Percentiles rank a stretch among this genome's conserved stretches.
These are phyloP conservation scores for Phytopythium delawarense DNA, from an alignment of 352 stramenopile genomes.

Conservation along the genomic window DNA sequence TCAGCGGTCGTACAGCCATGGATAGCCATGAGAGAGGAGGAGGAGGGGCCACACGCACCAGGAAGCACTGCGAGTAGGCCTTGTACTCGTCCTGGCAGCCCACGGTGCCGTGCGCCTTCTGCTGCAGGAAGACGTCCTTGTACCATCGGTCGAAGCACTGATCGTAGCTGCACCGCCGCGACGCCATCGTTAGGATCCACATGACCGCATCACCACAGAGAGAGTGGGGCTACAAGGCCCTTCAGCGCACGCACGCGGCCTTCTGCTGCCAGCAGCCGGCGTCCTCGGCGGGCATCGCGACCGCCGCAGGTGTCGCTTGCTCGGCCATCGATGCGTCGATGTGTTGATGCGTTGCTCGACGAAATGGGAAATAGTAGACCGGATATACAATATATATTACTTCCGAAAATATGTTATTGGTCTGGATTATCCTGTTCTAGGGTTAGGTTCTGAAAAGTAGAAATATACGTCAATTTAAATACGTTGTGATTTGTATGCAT, in stretches of 20 bases:
- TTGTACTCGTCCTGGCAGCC: conserved; percentile 82
- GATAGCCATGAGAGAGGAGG: not conserved
- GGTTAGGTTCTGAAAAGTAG: too few relatives aligned
- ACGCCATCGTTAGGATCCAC: not conserved
- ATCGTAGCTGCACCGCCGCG: conserved; percentile 45
- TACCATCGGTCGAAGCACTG: conserved; percentile 89
- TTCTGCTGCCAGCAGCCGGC: conserved; percentile 70
- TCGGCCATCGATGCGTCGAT: conserved; percentile 17
- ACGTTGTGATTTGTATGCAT: too few relatives aligned
- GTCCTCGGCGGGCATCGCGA: conserved; percentile 18
- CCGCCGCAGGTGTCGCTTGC: conserved; percentile 7
- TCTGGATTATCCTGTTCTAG: too few relatives aligned
- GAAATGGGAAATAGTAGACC: too few relatives aligned
- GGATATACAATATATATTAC: too few relatives aligned
- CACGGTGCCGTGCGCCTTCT: conserved; percentile 64
- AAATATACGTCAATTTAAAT: too few relatives aligned
- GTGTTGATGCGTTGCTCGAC: not conserved
- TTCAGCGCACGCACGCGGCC: conserved; percentile 28
- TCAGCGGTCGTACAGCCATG: not conserved
- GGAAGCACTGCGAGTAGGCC: conserved; percentile 65
- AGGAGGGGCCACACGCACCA: conserved; percentile 25
- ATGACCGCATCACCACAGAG: not conserved
- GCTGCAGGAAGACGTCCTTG: conserved; percentile 78
- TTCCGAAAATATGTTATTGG: too few relatives aligned
- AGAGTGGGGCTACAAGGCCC: not conserved